Conservation (phyloP, 108 stramenopile species). For the Cyclotella kingstonii region DNA sequence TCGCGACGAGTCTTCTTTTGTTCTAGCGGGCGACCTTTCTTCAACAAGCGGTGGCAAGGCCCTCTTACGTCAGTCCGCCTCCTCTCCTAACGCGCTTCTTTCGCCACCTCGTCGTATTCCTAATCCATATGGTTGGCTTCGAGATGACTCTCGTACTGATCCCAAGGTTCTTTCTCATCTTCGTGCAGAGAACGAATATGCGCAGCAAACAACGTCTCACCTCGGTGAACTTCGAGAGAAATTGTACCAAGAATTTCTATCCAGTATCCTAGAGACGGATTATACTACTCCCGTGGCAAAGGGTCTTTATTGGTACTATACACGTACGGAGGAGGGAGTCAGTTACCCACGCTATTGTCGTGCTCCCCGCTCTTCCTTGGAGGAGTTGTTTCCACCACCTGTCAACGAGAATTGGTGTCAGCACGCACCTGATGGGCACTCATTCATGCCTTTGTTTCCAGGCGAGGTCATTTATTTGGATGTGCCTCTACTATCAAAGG, state of each 20-base stretch:
- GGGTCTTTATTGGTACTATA: slow-evolving; percentile 78
- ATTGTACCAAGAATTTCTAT: slow-evolving; percentile 65
- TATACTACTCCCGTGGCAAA: slow-evolving; percentile 67
- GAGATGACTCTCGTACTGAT: slow-evolving; percentile 79
- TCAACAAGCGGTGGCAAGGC: neutral
- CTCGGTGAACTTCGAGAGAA: slow-evolving; percentile 52
- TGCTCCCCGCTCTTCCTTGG: slow-evolving; percentile 40
- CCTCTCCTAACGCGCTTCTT: slow-evolving; percentile 60
- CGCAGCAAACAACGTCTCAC: slow-evolving; percentile 59
- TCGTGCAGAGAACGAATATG: slow-evolving; percentile 82
- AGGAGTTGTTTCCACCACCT: slow-evolving; percentile 24
- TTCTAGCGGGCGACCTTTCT: slow-evolving; percentile 22
- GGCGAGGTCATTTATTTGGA: slow-evolving; percentile 85
- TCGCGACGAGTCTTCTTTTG: slow-evolving; percentile 34
- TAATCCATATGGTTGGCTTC: slow-evolving; percentile 92
- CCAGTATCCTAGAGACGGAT: slow-evolving; percentile 81
- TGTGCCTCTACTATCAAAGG: slow-evolving; percentile 82
- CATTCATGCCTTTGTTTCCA: slow-evolving; percentile 54
- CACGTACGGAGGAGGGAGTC: slow-evolving; percentile 86
- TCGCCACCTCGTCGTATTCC: slow-evolving; percentile 66
- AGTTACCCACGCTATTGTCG: slow-evolving; percentile 86
- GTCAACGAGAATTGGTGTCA: slow-evolving; percentile 21
- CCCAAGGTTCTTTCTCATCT: slow-evolving; percentile 76
- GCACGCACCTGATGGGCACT: slow-evolving; percentile 7
- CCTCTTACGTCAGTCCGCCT: slow-evolving; percentile 57